Base-by-base conservation (phyloP, 108 stramenopile species). In the Discostella stelligeroides region DNA sequence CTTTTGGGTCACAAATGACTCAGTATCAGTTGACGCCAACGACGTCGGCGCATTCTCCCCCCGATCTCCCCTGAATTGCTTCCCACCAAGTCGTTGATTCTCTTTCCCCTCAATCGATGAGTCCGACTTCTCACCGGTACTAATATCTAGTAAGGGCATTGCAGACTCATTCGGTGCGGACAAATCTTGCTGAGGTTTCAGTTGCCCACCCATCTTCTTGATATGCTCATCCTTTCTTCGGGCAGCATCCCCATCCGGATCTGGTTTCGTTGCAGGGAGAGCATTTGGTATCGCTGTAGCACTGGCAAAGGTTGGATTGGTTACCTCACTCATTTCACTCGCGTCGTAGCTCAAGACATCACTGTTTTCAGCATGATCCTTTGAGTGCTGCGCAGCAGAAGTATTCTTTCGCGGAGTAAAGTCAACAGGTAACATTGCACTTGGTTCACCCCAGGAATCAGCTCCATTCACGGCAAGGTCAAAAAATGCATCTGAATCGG, bases 271-370 rank as follows among this genome's bases (percentile, higher is more conserved):
- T 0, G 28, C 23, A 18, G 48, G 7, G 6, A 34, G 34, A 28
- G 38, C 20, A 20, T 2, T 37, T 20, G 39, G 43, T 2, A 37
- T 43, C 28, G 37, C 37, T 15, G 54, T 17, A 41, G 66, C 18
- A 21, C 66, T 67, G 12, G 66, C 42, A 66, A 59, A 73, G 3
- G 72, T 73, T 29, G 72, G 72, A 66, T 73, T 51, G 15, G 72
- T 73, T 1, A 73, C 72, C 53, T 73, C 72, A 4, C 63, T 65
- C 72, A 73, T 73, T 45, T 73, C 72, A 23, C 62, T 73, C n/a
- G 43, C 72, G 47, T 73, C 72, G 59, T 64, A 57, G 9, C 62
- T 63, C 29, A 57, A 20, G 6, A 18, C 50, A 51, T 61, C 72
- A 21, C 42, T 23, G 43, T 66, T 66, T 6, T 59, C 72, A 12